These are phyloP conservation scores for Entomortierella beljakovae DNA, from an alignment of 192 early-diverging fungal species.

Conservation along the genomic window DNA sequence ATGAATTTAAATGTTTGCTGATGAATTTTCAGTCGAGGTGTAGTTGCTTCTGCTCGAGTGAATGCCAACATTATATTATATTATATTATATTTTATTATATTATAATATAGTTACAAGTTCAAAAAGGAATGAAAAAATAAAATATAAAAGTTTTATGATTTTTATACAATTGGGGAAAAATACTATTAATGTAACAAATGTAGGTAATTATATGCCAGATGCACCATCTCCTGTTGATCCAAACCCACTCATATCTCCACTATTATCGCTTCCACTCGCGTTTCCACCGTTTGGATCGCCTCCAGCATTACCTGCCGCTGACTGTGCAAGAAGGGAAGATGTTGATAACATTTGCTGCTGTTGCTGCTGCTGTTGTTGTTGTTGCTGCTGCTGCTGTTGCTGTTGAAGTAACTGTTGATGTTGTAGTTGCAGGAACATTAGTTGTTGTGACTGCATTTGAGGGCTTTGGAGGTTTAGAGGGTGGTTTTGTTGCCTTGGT, in stretches of 20 bases:
- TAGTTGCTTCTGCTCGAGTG: not conserved
- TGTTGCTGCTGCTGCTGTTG: slow-evolving; percentile 10
- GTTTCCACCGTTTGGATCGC: slow-evolving; percentile 10
- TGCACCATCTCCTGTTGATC: slow-evolving; percentile 3
- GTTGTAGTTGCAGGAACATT: slow-evolving; percentile 33
- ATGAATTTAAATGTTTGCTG: slow-evolving; percentile 40
- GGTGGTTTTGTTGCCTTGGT: slow-evolving; percentile 17
- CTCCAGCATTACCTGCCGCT: slow-evolving; percentile 7
- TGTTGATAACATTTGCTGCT: slow-evolving; percentile 35
- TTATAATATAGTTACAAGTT: too few species aligned
- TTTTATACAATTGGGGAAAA: not conserved
- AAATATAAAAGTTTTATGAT: not conserved
- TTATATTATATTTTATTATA: not conserved
- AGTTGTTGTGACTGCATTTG: slow-evolving; percentile 33
- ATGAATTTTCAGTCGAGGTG: slow-evolving; percentile 15
- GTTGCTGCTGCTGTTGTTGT: slow-evolving; percentile 20
- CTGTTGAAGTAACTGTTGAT: slow-evolving; percentile 18
- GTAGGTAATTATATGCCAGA: not conserved
- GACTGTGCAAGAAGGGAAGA: slow-evolving; percentile 24
- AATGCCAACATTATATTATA: slow-evolving; percentile 1
- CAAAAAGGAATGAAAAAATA: slow-evolving; percentile 13
- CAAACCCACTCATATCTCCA: not conserved
- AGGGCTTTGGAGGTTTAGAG: slow-evolving; percentile 28
- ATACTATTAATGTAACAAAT: too few species aligned
- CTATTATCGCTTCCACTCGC: slow-evolving; percentile 4